Evolutionary conservation across 164 flowering plant species (phyloP).

Genomic region (Kingdonia uniflora): DNA sequence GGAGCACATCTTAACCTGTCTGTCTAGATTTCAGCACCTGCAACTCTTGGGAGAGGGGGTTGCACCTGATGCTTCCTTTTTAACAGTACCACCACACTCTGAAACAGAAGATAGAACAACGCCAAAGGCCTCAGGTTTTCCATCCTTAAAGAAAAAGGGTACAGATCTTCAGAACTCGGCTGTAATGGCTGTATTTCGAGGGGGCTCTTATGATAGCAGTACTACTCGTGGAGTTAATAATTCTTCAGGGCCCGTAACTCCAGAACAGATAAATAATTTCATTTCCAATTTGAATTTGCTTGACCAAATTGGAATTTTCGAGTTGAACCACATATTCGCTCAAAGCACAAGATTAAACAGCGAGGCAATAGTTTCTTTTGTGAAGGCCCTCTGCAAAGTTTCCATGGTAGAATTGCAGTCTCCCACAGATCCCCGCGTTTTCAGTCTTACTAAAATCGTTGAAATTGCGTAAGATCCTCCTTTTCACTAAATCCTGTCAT

Average conservation of each 20-base stretch:
- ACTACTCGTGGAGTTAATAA: constrained; percentile 39
- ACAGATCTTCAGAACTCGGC: constrained; percentile 72
- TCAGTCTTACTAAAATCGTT: constrained; percentile 94
- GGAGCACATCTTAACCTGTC: constrained; percentile 96
- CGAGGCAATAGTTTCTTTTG: constrained; percentile 95
- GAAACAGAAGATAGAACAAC: constrained; percentile 70
- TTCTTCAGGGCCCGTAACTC: constrained; percentile 51
- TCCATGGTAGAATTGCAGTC: constrained; percentile 93
- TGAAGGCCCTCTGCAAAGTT: constrained; percentile 91
- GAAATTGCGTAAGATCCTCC: constrained; percentile 82
- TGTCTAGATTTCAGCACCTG: constrained; percentile 93
- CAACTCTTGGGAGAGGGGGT: constrained; percentile 95
- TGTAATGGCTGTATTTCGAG: constrained; percentile 92
- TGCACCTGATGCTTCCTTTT: constrained; percentile 89
- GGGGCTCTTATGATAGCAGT: constrained; percentile 92
- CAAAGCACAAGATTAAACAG: constrained; percentile 95
- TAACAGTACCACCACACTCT: constrained; percentile 30
- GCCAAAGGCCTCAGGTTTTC: constrained; percentile 40
- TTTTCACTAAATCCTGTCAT: too few relatives aligned
- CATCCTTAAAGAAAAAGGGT: constrained; percentile 71
- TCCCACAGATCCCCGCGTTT: constrained; percentile 96
- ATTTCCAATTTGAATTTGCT: constrained; percentile 89
- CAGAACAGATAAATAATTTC: constrained; percentile 81
- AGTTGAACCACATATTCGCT: constrained; percentile 94
- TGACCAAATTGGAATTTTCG: constrained; percentile 91